Base-by-base conservation (phyloP, 345 rosid species). In the Mallotus nudiflorus region DNA sequence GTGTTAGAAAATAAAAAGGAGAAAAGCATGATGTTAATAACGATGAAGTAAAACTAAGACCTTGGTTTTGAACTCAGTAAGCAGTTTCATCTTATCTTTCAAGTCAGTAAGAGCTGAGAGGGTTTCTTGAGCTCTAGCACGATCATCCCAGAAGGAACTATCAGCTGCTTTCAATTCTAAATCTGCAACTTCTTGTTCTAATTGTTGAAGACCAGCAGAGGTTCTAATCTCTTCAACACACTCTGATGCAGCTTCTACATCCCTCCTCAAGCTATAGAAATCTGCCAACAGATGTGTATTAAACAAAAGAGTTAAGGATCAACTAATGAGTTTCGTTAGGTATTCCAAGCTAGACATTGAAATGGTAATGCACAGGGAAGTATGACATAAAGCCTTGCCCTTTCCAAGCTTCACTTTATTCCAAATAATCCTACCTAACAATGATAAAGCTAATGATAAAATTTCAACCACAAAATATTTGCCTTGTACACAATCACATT, bases 71-170 rank as follows among this genome's bases (percentile, higher is more conserved):
- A 91, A 94, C 60, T 86, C 95, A 16, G 75, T 71, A 25, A 94
- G 91, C 69, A 80, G 57, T 1, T 81, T 78, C 58, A 86, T 67
- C 76, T 84, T 90, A 48, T 91, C 90, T 77, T 91, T 91, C 70
- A 86, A 89, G 80, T 94, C 97, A 28, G 88, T 87, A 66, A 91
- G 76, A 48, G 92, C 83, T 29, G 70, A 66, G 39, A 94, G 93
- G 37, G 85, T 90, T 69, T 85, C 81, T 77, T 94, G 98, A 73
- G 97, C 98, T 75, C 72, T 70, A 68, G 82, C 77, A 73, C 87
- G 91, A 69, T 94, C 87, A 71, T 94, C 97, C 98, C 98, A 91
- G 29, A 91, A 87, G n/a, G 91, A 77, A 65, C 74, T 79, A 71
- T 88, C 86, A 13, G 92, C 75, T 51, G 98, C 85, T 84, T 87